Evolutionary conservation across 2,329 filamentous ascomycete species (phyloP).

Genomic region (Ceratocystis lukuohia): DNA sequence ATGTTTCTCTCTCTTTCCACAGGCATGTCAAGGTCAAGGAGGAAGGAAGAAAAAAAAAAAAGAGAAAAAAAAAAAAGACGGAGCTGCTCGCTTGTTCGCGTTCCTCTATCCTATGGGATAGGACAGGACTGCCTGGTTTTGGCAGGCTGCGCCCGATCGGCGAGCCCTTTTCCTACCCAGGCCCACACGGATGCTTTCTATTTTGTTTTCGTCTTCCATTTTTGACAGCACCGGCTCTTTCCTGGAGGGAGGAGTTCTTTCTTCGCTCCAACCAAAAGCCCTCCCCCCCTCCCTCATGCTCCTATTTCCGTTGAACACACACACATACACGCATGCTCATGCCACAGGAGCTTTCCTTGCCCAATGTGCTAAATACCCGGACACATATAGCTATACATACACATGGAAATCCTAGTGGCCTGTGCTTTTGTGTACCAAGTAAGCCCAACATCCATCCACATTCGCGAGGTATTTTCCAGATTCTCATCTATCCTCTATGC

Average conservation of each 20-base stretch:
- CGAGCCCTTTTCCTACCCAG: neutral
- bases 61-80: neutral
- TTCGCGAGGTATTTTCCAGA: neutral
- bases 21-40: too few species aligned
- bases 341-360: neutral
- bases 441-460: neutral
- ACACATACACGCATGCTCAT: neutral
- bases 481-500: neutral
- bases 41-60: too few species aligned
- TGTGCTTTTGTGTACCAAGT: neutral
- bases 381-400: neutral
- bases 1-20: neutral
- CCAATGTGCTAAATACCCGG: neutral
- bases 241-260: neutral
- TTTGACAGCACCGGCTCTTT: neutral
- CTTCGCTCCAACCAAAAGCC: neutral
- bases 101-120: neutral
- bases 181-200: neutral
- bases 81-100: neutral
- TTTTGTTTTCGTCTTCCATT: neutral
- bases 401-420: neutral
- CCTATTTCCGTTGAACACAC: neutral
- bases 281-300: too few species aligned
- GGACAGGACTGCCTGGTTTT: too few species aligned
- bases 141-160: slow-evolving; percentile 3